A percentile compares a stretch with the other conserved stretches of the same genome.
Evolutionary conservation across 768 basidiomycete genomes (phyloP).

Genomic region (Tubosaeta brunneosetosa): DNA sequence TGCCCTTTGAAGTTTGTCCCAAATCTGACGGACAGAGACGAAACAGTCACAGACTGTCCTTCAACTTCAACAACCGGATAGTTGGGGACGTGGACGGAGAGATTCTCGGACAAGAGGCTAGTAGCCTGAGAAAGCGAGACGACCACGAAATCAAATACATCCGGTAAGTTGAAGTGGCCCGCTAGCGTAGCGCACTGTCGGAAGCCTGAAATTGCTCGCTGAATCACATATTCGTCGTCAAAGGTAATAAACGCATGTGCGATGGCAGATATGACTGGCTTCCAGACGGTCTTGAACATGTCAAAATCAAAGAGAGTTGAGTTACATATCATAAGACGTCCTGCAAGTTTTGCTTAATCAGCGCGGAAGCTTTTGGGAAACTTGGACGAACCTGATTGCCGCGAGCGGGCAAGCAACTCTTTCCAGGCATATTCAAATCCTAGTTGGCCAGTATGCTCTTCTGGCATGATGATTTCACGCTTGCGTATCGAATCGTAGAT

Average conservation of each 20-base stretch:
- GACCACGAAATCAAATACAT: constrained; percentile 97
- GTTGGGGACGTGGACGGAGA: constrained; percentile 68
- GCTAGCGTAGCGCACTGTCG: constrained; percentile 94
- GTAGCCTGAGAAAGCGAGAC: constrained; percentile 90
- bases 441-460: constrained; percentile 93
- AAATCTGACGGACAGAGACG: constrained; percentile 86
- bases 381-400: constrained; percentile 60
- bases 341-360: constrained; percentile 45
- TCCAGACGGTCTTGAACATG: constrained; percentile 95
- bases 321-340: constrained; percentile 62
- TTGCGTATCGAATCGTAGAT: constrained; percentile 95
- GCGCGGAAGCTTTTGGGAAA: constrained; percentile 1
- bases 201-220: constrained; percentile 93
- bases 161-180: constrained; percentile 80
- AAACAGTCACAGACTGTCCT: constrained; percentile 84
- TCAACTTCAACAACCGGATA: constrained; percentile 90
- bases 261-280: constrained; percentile 87
- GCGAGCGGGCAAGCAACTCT: constrained; percentile 78
- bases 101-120: constrained; percentile 70
- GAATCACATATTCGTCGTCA: constrained; percentile 95
- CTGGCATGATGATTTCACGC: constrained; percentile 93
- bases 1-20: constrained; percentile 95
- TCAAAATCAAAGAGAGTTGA: constrained; percentile 78
- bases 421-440: constrained; percentile 99
- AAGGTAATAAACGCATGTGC: constrained; percentile 95